phyloP scores from a whole-genome alignment of 2,329 filamentous ascomycete genomes.

The Claviceps arundinis region DNA sequence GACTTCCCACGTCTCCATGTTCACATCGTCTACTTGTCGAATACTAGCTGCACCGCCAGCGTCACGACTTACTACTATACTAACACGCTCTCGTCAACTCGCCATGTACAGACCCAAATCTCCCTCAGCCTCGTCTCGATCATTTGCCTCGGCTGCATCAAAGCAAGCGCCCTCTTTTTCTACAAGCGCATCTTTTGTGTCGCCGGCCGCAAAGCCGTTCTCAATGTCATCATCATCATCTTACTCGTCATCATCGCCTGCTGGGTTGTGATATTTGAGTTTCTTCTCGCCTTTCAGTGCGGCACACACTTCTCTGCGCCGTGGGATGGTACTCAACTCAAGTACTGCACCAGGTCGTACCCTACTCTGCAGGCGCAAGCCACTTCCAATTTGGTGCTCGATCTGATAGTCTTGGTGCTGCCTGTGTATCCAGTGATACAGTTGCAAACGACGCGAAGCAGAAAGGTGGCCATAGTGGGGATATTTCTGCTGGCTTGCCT shows the following conservation, averaged over 20 bases:
- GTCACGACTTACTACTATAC: not conserved
- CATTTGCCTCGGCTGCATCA: conserved; percentile 7
- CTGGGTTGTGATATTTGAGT: conserved; percentile 10
- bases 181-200: conserved; percentile 12
- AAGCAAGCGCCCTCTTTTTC: conserved; percentile 11
- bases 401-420: conserved; percentile 10
- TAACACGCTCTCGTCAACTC: not conserved
- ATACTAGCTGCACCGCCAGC: too few species aligned
- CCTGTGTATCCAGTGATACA: conserved; percentile 8
- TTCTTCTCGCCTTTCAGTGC: conserved; percentile 12
- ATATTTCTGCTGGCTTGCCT: conserved; percentile 7
- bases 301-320: conserved; percentile 11
- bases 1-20: too few species aligned
- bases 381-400: conserved; percentile 11
- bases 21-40: too few species aligned
- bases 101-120: conserved; percentile 4
- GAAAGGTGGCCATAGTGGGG: conserved; percentile 7
- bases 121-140: conserved; percentile 5
- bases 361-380: conserved; percentile 8
- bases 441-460: conserved; percentile 4
- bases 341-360: conserved; percentile 11
- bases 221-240: conserved; percentile 5
- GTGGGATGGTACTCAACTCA: conserved; percentile 11
- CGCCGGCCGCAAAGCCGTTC: conserved; percentile 1
- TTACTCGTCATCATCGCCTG: conserved; percentile 7